These are phyloP conservation scores for Inonotus obliquus DNA, from an alignment of 1,284 basidiomycete species.

Conservation along the genomic window DNA sequence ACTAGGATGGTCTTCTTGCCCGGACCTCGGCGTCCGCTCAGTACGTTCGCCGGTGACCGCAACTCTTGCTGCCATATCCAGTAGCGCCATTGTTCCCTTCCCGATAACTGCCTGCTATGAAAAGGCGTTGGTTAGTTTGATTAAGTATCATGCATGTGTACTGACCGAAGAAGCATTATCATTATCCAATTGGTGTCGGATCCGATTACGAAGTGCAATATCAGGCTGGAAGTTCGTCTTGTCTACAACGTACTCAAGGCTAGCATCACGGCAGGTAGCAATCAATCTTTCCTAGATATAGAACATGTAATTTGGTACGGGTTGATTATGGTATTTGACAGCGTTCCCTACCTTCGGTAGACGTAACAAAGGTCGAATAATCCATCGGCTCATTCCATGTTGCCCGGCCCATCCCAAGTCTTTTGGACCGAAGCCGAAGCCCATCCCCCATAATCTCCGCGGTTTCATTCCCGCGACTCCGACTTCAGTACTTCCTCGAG, in stretches of 20 bases:
- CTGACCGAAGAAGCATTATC: background rate
- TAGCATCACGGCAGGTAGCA: constrained; percentile 62
- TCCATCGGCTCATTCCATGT: constrained; percentile 59
- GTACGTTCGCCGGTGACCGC: background rate
- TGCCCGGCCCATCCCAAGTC: constrained; percentile 41
- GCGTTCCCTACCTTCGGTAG: constrained; percentile 53
- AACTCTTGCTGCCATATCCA: constrained; percentile 6
- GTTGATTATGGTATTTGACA: background rate
- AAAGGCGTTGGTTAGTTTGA: background rate
- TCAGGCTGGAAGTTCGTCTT: constrained; percentile 68
- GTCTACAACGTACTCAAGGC: constrained; percentile 58
- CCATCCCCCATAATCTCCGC: constrained; percentile 74
- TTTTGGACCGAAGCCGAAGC: constrained; percentile 30
- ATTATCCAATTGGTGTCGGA: constrained; percentile 43
- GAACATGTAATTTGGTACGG: background rate
- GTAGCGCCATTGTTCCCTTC: background rate
- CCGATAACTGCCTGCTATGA: background rate
- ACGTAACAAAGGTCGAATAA: constrained; percentile 61
- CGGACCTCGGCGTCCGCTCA: background rate
- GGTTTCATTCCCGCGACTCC: constrained; percentile 64
- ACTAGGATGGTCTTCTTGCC: background rate
- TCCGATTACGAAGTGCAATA: constrained; percentile 62
- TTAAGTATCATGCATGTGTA: background rate
- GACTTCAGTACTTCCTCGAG: constrained; percentile 45
- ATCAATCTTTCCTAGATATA: constrained; percentile 59